These are phyloP conservation scores for Arthrobotrys conoides DNA, from an alignment of 2,329 filamentous ascomycete genomes.

Conservation along the genomic window DNA sequence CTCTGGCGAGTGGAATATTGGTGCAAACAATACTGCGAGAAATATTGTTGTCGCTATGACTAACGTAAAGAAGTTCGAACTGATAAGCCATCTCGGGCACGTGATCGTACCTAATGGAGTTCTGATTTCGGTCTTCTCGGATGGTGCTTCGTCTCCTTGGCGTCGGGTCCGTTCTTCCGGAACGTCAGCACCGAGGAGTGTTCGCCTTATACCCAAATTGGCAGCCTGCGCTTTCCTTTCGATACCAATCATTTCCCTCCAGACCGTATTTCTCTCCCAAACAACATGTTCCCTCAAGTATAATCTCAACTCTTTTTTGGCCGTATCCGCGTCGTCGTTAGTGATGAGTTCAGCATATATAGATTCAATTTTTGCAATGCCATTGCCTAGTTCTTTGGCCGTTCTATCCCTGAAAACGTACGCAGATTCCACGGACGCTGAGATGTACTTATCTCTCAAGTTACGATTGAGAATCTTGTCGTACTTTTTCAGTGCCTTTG, in stretches of 20 bases:
- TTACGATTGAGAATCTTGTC: conserved; percentile 93
- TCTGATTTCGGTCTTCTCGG: conserved; percentile 76
- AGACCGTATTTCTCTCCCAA: conserved; percentile 98
- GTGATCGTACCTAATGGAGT: conserved; percentile 85
- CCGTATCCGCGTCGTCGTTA: conserved; percentile 80
- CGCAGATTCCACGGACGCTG: conserved; percentile 79
- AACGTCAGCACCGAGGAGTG: conserved; percentile 80
- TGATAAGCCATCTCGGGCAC: conserved; percentile 86
- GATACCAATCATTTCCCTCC: conserved; percentile 98
- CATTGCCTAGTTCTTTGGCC: conserved; percentile 77
- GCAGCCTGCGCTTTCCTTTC: conserved; percentile 95
- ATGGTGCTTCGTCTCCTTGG: conserved; percentile 83
- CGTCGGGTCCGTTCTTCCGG: conserved; percentile 78
- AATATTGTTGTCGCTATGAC: conserved; percentile 81
- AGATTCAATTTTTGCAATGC: conserved; percentile 81
- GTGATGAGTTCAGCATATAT: conserved; percentile 87
- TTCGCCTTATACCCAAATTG: conserved; percentile 83
- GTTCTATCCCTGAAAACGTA: conserved; percentile 85
- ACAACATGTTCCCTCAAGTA: conserved; percentile 97
- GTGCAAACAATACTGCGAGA: conserved; percentile 78
- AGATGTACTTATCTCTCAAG: conserved; percentile 83
- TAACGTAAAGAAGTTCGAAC: conserved; percentile 83
- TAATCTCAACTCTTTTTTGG: conserved; percentile 86
- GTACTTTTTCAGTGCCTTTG: conserved; percentile 97
- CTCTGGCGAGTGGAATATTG: conserved; percentile 87